A percentile compares a stretch with the other conserved stretches of the same genome.
These are phyloP conservation scores for Aspergillus olivimuriae DNA, from an alignment of 495 filamentous ascomycete species.

Conservation along the genomic window DNA sequence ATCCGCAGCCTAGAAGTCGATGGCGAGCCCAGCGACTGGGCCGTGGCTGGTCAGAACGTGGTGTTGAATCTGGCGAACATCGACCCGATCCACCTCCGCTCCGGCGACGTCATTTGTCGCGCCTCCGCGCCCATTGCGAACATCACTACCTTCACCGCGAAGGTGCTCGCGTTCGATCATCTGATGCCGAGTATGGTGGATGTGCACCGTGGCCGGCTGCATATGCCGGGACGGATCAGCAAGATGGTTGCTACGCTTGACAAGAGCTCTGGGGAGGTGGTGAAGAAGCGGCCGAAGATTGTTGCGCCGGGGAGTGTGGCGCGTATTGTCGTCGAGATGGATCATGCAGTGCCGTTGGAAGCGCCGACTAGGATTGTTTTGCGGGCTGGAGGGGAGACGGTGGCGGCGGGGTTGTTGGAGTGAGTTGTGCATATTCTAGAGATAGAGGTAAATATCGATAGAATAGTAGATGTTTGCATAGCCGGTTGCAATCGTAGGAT, in stretches of 20 bases:
- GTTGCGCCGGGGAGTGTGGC: conserved; percentile 67
- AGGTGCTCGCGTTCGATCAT: conserved; percentile 84
- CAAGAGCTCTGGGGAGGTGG: conserved; percentile 57
- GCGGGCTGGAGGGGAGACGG: conserved; percentile 68
- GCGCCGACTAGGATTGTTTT: conserved; percentile 72
- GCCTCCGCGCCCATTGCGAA: conserved; percentile 59
- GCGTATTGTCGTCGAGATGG: conserved; percentile 64
- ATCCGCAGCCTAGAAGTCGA: conserved; percentile 76
- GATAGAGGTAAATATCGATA: too few relatives aligned
- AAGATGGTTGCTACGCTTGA: conserved; percentile 66
- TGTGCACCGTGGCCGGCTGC: conserved; percentile 76
- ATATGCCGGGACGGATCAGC: conserved; percentile 68
- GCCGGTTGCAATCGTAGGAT: too few relatives aligned
- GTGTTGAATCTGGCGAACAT: conserved; percentile 80
- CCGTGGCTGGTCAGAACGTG: conserved; percentile 89
- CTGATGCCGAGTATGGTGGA: conserved; percentile 84
- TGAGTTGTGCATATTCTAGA: conserved; percentile 27
- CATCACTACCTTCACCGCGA: conserved; percentile 64
- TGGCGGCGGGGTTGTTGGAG: conserved; percentile 82
- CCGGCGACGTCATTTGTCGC: conserved; percentile 80
- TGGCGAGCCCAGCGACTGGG: conserved; percentile 71
- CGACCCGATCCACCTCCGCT: conserved; percentile 71
- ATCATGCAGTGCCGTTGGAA: conserved; percentile 71
- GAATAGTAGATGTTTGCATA: too few relatives aligned
- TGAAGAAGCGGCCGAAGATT: conserved; percentile 81